Conservation (phyloP, 2,329 filamentous ascomycete genomes). For the Colletotrichum higginsianum region DNA sequence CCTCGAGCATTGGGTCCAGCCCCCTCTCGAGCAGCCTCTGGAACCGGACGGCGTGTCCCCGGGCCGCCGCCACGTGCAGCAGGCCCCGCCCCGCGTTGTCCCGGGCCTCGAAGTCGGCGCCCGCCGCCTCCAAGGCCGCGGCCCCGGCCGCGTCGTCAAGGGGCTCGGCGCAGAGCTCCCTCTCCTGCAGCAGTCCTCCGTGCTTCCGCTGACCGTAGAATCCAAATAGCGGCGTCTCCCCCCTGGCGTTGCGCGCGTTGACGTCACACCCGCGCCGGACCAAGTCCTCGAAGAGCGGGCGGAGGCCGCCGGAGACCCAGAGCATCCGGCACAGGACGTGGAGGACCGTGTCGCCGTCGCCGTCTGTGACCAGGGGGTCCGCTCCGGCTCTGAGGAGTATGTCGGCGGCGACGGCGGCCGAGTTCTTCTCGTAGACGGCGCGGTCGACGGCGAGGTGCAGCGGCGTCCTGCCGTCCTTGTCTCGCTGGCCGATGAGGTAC, state of each 20-base stretch:
- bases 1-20: slow-evolving; percentile 50
- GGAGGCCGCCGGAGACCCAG: neutral
- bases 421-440: slow-evolving; percentile 8
- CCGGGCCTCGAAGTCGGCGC: slow-evolving; percentile 48
- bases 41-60: slow-evolving; percentile 44
- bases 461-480: slow-evolving; percentile 47
- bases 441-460: slow-evolving; percentile 39
- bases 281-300: slow-evolving; percentile 43
- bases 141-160: slow-evolving; percentile 12
- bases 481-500: slow-evolving; percentile 39
- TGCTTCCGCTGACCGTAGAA: slow-evolving; percentile 10
- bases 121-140: slow-evolving; percentile 42
- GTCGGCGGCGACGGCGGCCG: slow-evolving; percentile 14
- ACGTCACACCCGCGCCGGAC: slow-evolving; percentile 42
- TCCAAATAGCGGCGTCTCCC: slow-evolving; percentile 47
- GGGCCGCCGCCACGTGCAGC: slow-evolving; percentile 50
- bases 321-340: slow-evolving; percentile 43
- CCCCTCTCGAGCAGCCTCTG: slow-evolving; percentile 47
- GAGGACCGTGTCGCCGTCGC: slow-evolving; percentile 44
- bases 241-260: slow-evolving; percentile 46
- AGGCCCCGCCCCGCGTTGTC: slow-evolving; percentile 48
- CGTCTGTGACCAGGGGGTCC: slow-evolving; percentile 38
- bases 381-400: slow-evolving; percentile 45
- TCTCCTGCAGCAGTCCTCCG: too few relatives aligned
- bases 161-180: too few relatives aligned